Percentiles rank a stretch among this genome's conserved stretches.
Conservation (phyloP, 306 rosid species). For the Vicia sativa region DNA sequence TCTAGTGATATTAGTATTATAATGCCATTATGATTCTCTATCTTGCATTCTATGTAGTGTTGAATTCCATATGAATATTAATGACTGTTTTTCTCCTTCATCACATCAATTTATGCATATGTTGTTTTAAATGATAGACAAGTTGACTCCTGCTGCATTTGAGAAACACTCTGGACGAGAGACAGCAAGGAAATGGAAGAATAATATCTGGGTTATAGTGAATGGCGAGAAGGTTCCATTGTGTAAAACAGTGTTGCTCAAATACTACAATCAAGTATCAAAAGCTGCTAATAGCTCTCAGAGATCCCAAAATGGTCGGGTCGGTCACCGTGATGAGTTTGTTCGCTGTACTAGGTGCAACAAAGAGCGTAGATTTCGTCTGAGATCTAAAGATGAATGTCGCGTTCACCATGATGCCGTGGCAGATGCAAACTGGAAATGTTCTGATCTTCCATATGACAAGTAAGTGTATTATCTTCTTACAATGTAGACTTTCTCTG, state of each 20-base stretch:
- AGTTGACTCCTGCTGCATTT: slow-evolving; percentile 90
- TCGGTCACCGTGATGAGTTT: slow-evolving; percentile 90
- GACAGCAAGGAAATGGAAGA: slow-evolving; percentile 97
- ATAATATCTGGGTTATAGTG: slow-evolving; percentile 88
- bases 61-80: background rate
- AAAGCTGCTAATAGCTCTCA: slow-evolving; percentile 66
- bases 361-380: slow-evolving; percentile 91
- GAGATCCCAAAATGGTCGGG: slow-evolving; percentile 69
- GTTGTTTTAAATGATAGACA: slow-evolving; percentile 53
- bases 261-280: slow-evolving; percentile 79
- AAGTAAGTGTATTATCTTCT: slow-evolving; percentile 58
- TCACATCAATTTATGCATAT: slow-evolving; percentile 29
- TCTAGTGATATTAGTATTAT: background rate
- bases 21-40: slow-evolving; percentile 1
- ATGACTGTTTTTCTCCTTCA: slow-evolving; percentile 18
- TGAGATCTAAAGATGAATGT: slow-evolving; percentile 89
- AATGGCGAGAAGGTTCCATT: slow-evolving; percentile 90
- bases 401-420: slow-evolving; percentile 87
- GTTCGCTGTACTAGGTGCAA: slow-evolving; percentile 71
- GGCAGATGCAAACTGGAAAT: slow-evolving; percentile 79
- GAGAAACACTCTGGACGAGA: slow-evolving; percentile 99
- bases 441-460: slow-evolving; percentile 85
- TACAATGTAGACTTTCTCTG: background rate
- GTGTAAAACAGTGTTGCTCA: slow-evolving; percentile 83
- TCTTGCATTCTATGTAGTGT: slow-evolving; percentile 17